These are phyloP conservation scores for Leccinum pachyderme DNA, from an alignment of 1,284 basidiomycete genomes.

Conservation along the genomic window DNA sequence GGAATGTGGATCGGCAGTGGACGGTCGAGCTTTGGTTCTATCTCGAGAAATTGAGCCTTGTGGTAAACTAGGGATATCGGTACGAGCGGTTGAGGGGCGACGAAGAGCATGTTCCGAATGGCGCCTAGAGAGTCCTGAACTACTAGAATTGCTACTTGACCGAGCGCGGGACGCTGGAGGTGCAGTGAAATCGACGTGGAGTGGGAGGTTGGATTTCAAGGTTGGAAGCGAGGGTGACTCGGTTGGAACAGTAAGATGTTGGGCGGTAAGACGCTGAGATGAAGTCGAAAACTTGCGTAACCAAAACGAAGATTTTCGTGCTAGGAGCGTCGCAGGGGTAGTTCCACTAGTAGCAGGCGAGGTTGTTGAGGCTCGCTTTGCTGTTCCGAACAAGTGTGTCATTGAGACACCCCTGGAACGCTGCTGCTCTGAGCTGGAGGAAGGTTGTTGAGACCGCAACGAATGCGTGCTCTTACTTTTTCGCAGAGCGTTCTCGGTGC, in stretches of 20 bases:
- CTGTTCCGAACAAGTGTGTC: slow-evolving; percentile 39
- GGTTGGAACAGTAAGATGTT: slow-evolving; percentile 22
- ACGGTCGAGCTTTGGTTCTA: slow-evolving; percentile 14
- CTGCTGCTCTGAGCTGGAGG: slow-evolving; percentile 33
- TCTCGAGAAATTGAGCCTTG: slow-evolving; percentile 4
- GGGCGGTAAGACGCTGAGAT: slow-evolving; percentile 9
- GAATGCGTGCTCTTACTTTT: slow-evolving; percentile 28
- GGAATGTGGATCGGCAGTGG: slow-evolving; percentile 20
- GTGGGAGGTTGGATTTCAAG: slow-evolving; percentile 52
- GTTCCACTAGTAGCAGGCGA: slow-evolving; percentile 14
- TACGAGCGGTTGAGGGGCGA: slow-evolving; percentile 16
- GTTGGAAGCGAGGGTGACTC: slow-evolving; percentile 45
- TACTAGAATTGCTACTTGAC: slow-evolving; percentile 29
- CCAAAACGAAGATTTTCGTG: slow-evolving; percentile 58
- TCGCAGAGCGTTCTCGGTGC: slow-evolving; percentile 21
- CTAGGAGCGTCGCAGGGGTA: slow-evolving; percentile 38
- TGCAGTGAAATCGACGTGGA: slow-evolving; percentile 40
- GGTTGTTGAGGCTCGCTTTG: slow-evolving; percentile 42
- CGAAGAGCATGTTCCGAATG: slow-evolving; percentile 46
- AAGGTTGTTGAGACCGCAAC: slow-evolving; percentile 14
- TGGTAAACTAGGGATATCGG: slow-evolving; percentile 16
- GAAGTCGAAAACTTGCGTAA: slow-evolving; percentile 37
- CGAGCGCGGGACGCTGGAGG: slow-evolving; percentile 27
- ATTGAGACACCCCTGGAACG: slow-evolving; percentile 44
- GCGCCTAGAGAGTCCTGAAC: slow-evolving; percentile 46